Percentiles rank a stretch among this genome's conserved stretches.
phyloP scores from a whole-genome alignment of 805 yeast species.

The Kregervanrija delftensis region DNA sequence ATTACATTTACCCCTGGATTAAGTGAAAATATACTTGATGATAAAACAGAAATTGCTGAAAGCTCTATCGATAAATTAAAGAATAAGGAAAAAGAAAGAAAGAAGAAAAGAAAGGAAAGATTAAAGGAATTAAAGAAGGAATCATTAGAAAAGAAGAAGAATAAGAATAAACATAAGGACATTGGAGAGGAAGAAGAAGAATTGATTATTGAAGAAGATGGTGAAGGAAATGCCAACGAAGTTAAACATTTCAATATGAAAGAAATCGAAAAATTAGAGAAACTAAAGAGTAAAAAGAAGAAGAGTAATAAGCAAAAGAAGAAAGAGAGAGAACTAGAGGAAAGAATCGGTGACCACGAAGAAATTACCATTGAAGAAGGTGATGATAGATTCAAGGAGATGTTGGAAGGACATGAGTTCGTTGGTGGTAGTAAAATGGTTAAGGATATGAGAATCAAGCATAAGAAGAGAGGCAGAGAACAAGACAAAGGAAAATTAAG shows the following conservation, averaged over 20 bases:
- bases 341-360: slow-evolving; percentile 20
- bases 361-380: slow-evolving; percentile 60
- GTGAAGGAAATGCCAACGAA: slow-evolving; percentile 54
- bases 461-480: slow-evolving; percentile 45
- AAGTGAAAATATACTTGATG: slow-evolving; percentile 34
- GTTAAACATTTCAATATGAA: slow-evolving; percentile 69
- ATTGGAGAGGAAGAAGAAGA: slow-evolving; percentile 33
- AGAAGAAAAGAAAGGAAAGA: slow-evolving; percentile 74
- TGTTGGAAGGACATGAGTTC: slow-evolving; percentile 79
- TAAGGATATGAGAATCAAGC: slow-evolving; percentile 73
- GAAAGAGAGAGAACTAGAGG: slow-evolving; percentile 45
- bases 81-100: slow-evolving; percentile 89
- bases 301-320: slow-evolving; percentile 39
- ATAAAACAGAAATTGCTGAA: slow-evolving; percentile 31
- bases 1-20: slow-evolving; percentile 91
- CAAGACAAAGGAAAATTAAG: slow-evolving; percentile 14
- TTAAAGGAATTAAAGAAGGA: slow-evolving; percentile 55
- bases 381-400: slow-evolving; percentile 81
- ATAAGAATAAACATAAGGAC: slow-evolving; percentile 23
- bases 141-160: slow-evolving; percentile 35
- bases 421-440: slow-evolving; percentile 92
- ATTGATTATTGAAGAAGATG: slow-evolving; percentile 68
- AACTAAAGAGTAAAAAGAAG: slow-evolving; percentile 44
- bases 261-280: slow-evolving; percentile 66
- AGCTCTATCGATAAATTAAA: slow-evolving; percentile 72